Evolutionary conservation across 75 land plant genomes (phyloP), one percentile per base, ranked within the genome.

Genomic region (Selaginella tamariscina): DNA sequence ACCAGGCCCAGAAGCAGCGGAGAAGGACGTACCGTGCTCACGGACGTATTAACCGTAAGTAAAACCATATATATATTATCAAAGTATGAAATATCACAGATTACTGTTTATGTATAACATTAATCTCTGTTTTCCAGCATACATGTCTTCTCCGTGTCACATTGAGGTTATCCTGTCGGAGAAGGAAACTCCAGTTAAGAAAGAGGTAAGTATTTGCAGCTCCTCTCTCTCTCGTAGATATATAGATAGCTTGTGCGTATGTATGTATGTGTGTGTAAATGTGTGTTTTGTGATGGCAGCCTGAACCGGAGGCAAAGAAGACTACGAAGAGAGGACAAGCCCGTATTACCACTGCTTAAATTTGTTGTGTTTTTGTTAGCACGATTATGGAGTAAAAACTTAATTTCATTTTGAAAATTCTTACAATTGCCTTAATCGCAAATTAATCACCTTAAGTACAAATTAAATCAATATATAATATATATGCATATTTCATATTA

Each of bases 131-230:
- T 57, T 64, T 31, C 29, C 84, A 91, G 97, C 97, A 27, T 92
- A 92, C 67, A 92, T 92, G 97, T 92, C 97, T 13, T 84, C 87
- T 31, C 97, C 97, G 2, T 92, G 97, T 67, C 97, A 92, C 64
- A 92, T 92, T 56, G 97, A 92, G 75, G 64, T 92, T 80, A 81
- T 81, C 30, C 63, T 92, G 55, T 89, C 97, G 11, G 97, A 92
- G 77, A 88, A 92, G 69, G 94, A 88, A 72, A 89, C 85, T 33
- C 75, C 89, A 0, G 93, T 91, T 1, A 88, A 88, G 68, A 87
- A 85, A 56, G 96, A 91, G 96, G 96, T 86, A 59, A 39, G 11
- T 39, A 39, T 15, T 39, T 15, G 49, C 5, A 39, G 15, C 49
- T 15, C 15, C 49, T 39, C 49, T 5, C 5, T 5, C 49, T 39